Evolutionary conservation across 2,329 filamentous ascomycete genomes (phyloP).

Genomic region (Colletotrichum camelliae): DNA sequence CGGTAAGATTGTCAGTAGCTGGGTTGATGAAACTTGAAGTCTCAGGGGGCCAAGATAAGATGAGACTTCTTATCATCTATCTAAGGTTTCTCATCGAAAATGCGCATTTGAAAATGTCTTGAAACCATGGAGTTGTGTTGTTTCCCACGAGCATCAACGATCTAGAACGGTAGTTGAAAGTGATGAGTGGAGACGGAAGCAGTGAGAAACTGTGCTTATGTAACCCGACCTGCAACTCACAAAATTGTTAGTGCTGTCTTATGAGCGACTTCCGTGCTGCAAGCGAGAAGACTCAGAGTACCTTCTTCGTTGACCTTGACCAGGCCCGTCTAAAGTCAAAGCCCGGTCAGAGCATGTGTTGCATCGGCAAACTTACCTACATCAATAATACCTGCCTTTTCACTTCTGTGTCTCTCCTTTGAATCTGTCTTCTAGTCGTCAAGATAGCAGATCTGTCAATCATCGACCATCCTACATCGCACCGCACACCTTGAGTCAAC

Average conservation of each 20-base stretch:
- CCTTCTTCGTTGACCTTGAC: not conserved
- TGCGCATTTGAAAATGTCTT: not conserved
- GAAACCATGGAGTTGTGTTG: not conserved
- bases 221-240: not conserved
- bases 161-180: not conserved
- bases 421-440: not conserved
- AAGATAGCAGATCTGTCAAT: not conserved
- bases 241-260: not conserved
- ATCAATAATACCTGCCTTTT: not conserved
- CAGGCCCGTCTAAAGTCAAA: not conserved
- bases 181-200: not conserved
- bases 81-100: not conserved
- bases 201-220: not conserved
- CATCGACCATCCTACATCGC: not conserved
- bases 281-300: not conserved
- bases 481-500: not conserved
- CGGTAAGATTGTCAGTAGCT: not conserved
- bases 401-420: not conserved
- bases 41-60: not conserved
- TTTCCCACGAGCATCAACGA: not conserved
- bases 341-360: not conserved
- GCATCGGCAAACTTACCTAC: not conserved
- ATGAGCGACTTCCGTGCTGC: not conserved
- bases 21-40: not conserved
- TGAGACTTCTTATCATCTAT: fast-evolving